Evolutionary conservation across 179 eudicot genomes (phyloP), one percentile per base, ranked within the genome.

Genomic region (Corrigiola litoralis): DNA sequence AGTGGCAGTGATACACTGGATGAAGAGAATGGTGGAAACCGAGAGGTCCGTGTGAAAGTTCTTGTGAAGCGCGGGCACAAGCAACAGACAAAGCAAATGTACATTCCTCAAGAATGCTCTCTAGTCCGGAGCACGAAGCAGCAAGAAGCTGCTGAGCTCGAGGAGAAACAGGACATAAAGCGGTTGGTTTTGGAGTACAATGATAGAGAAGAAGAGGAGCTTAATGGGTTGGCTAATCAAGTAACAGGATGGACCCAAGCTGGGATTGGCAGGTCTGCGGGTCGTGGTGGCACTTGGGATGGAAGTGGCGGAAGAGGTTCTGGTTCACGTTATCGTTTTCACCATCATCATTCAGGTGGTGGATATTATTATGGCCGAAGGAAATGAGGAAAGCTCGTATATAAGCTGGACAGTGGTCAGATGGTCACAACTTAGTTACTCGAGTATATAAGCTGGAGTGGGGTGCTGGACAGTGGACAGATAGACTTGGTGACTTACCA

Each of bases 71-170:
- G 96, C 24, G 99, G 99, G 16, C 87, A 80, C 85, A 90, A 90
- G 79, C 97, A 90, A 73, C 99, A 94, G 56, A 86, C 95, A 1
- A 90, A 78, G 72, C 88, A 94, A 61, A 90, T 94, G 97, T 80
- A 31, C 61, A 88, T 94, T 46, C 99, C 99, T 20, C 87, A 88
- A 36, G 99, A 94, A 66, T 87, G 88, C 74, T 75, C 96, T 18
- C 96, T 94, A 23, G 95, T 94, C 33, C 86, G 89, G 72, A 91
- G 85, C 77, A 84, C 99, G 25, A 94, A 88, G 73, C 91, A 88
- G 82, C 90, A 88, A 40, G 99, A 94, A 80, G 97, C 97, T 21
- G 99, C 97, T 34, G 97, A 94, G 77, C 85, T 94, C 1, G 99
- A 94, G 74, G 99, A 94, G 79, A 94, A 94, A 38, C 97, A 94